Percentiles rank a stretch among this genome's conserved stretches.
These are phyloP conservation scores for Crepidotus variabilis DNA, from an alignment of 768 basidiomycete genomes.

Conservation along the genomic window DNA sequence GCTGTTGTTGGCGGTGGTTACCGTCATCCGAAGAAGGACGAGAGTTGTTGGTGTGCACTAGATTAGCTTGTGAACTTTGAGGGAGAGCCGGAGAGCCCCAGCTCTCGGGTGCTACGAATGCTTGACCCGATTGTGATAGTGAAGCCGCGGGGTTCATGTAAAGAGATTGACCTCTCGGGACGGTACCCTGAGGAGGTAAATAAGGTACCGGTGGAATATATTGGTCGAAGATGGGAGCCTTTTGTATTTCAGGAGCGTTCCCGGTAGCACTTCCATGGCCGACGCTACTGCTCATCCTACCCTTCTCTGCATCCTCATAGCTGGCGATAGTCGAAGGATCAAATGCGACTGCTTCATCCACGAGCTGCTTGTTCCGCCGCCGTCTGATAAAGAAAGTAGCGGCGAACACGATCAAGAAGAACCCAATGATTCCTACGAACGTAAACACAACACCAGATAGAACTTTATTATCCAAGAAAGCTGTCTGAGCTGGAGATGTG, in stretches of 20 bases:
- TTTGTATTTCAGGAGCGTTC: slow-evolving; percentile 11
- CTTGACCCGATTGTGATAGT: slow-evolving; percentile 1
- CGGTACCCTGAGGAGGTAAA: slow-evolving; percentile 1
- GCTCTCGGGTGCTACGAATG: background rate
- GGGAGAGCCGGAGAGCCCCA: slow-evolving; percentile 2
- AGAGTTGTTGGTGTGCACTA: background rate
- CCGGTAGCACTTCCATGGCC: slow-evolving; percentile 15
- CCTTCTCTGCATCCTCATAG: slow-evolving; percentile 23
- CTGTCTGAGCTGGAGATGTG: slow-evolving; percentile 6
- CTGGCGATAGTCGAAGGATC: slow-evolving; percentile 32
- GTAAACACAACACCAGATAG: slow-evolving; percentile 58
- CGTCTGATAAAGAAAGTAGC: slow-evolving; percentile 48
- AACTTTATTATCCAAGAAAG: slow-evolving; percentile 67
- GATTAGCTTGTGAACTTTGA: background rate
- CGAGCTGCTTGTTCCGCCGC: slow-evolving; percentile 36
- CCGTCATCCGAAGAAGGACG: background rate
- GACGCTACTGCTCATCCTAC: slow-evolving; percentile 23
- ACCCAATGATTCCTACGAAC: slow-evolving; percentile 42
- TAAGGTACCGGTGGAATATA: slow-evolving; percentile 16
- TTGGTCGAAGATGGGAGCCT: slow-evolving; percentile 12
- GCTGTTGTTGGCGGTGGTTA: background rate
- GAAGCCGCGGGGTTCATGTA: background rate
- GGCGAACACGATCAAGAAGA: slow-evolving; percentile 40
- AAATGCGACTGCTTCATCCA: slow-evolving; percentile 48
- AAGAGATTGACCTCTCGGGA: background rate